Percentiles rank a stretch among this genome's conserved stretches.
Conservation (phyloP, 495 filamentous ascomycete species). For the Staphylotrichum longicolle region DNA sequence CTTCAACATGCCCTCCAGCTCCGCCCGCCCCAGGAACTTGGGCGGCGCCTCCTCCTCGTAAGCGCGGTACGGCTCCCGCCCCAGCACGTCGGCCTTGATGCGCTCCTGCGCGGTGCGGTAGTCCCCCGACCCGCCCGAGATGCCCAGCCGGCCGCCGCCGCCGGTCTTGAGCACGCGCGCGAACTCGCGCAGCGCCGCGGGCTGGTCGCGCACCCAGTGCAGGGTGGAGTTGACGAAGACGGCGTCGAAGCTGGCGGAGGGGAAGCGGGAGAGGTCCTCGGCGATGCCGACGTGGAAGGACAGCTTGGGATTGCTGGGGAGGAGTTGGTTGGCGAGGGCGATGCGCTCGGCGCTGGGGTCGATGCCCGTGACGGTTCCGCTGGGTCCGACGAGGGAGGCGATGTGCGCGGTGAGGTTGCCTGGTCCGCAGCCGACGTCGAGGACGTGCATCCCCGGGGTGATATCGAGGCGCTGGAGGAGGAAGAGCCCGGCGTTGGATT, state of each 20-base stretch:
- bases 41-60: background rate
- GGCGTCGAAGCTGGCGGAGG: background rate
- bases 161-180: background rate
- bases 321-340: background rate
- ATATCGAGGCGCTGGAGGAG: background rate
- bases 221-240: constrained; percentile 9
- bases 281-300: background rate
- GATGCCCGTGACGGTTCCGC: background rate
- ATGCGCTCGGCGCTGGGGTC: constrained; percentile 5
- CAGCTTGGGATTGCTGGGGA: background rate
- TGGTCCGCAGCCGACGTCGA: constrained; percentile 8
- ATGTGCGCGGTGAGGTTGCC: constrained; percentile 3
- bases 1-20: background rate
- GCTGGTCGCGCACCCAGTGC: constrained; percentile 8
- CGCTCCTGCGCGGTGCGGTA: background rate
- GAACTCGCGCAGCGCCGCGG: background rate
- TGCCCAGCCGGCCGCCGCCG: background rate
- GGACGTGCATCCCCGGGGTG: constrained; percentile 1
- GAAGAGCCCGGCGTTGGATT: background rate
- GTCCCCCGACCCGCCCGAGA: constrained; percentile 4
- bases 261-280: constrained; percentile 2
- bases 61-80: background rate
- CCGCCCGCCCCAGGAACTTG: background rate
- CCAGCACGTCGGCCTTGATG: constrained; percentile 8
- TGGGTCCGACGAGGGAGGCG: background rate